These are phyloP conservation scores for Cytospora piceae DNA, from an alignment of 2,329 filamentous ascomycete genomes.

Conservation along the genomic window DNA sequence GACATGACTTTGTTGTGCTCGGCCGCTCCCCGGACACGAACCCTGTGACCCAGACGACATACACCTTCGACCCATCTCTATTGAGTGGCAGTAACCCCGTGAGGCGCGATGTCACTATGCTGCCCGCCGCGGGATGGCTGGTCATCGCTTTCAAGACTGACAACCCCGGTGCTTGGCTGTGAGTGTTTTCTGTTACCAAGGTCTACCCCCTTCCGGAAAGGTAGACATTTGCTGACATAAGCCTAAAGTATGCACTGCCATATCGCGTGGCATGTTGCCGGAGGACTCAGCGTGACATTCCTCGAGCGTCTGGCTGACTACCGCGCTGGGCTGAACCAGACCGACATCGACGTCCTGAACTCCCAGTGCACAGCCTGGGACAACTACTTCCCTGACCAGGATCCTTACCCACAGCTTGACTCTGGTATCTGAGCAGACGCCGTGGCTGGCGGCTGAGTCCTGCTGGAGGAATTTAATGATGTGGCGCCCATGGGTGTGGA, in stretches of 20 bases:
- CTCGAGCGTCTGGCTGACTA: slow-evolving; percentile 23
- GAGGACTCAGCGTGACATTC: slow-evolving; percentile 25
- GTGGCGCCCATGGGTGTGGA: not conserved
- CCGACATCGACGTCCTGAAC: slow-evolving; percentile 23
- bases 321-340: slow-evolving; percentile 8
- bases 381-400: slow-evolving; percentile 20
- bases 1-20: slow-evolving; percentile 39
- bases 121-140: slow-evolving; percentile 49
- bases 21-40: slow-evolving; percentile 34
- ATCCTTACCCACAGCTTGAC: slow-evolving; percentile 21
- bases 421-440: slow-evolving; percentile 20
- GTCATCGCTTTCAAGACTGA: slow-evolving; percentile 51
- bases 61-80: slow-evolving; percentile 35
- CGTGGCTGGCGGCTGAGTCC: not conserved
- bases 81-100: slow-evolving; percentile 48
- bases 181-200: not conserved
- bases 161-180: slow-evolving; percentile 52
- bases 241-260: slow-evolving; percentile 26
- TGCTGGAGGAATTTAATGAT: not conserved
- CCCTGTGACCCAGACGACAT: slow-evolving; percentile 26
- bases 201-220: not conserved
- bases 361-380: slow-evolving; percentile 24
- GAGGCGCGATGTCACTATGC: slow-evolving; percentile 50
- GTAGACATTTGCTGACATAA: not conserved
- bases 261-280: slow-evolving; percentile 29